phyloP scores from a whole-genome alignment of 169 alveolate species.

The Neospora caninum region DNA sequence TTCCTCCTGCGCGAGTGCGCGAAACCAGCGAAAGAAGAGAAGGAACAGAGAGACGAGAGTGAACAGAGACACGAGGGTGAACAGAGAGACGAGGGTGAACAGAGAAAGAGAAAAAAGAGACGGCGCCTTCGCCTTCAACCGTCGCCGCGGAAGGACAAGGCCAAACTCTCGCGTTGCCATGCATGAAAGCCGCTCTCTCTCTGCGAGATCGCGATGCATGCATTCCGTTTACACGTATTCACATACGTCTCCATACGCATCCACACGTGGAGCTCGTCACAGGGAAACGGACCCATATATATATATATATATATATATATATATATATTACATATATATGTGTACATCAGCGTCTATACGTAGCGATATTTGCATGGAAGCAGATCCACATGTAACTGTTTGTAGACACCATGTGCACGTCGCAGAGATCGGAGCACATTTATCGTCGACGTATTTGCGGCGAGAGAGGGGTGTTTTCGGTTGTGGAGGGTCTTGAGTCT shows the following conservation, averaged over 20 bases:
- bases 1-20: conserved; percentile 74
- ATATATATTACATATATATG: no score
- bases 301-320: no score
- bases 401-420: background rate
- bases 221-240: no score
- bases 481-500: no score
- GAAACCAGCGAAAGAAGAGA: background rate
- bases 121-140: background rate
- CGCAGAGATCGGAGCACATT: background rate
- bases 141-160: background rate
- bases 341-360: background rate
- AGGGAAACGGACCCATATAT: no score
- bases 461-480: background rate
- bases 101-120: background rate
- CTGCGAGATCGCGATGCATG: no score
- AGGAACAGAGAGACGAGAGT: background rate
- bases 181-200: no score
- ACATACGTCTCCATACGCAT: no score
- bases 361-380: background rate
- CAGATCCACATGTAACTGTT: background rate
- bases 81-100: background rate
- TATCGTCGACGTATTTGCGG: background rate
- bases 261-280: no score
- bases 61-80: background rate
- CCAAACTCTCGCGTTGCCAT: background rate